These are phyloP conservation scores for Naganishia cerealis DNA, from an alignment of 1,284 basidiomycete species.

Conservation along the genomic window DNA sequence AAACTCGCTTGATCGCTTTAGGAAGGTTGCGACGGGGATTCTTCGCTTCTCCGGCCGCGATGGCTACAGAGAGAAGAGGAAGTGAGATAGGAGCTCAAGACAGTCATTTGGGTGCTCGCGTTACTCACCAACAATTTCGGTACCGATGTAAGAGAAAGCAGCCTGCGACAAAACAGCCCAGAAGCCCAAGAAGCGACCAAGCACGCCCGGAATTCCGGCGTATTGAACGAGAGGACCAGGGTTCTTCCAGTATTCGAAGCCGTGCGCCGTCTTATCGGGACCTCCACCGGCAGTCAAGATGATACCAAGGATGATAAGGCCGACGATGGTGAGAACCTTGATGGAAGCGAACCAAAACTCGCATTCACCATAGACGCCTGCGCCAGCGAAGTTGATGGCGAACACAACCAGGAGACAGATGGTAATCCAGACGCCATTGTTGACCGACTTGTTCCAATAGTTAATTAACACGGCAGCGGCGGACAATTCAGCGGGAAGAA, in stretches of 20 bases:
- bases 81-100: not conserved
- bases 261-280: constrained; percentile 47
- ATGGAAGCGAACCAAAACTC: constrained; percentile 62
- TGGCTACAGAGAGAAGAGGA: constrained; percentile 42
- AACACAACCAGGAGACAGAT: constrained; percentile 71
- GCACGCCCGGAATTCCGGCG: constrained; percentile 47
- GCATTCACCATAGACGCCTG: constrained; percentile 57
- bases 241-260: constrained; percentile 54
- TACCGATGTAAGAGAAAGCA: constrained; percentile 51
- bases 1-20: constrained; percentile 73
- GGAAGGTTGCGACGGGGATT: constrained; percentile 74
- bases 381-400: constrained; percentile 74
- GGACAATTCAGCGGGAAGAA: constrained; percentile 74
- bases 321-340: constrained; percentile 71
- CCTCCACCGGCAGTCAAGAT: constrained; percentile 61
- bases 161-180: constrained; percentile 57
- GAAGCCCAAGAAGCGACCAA: constrained; percentile 59
- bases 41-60: constrained; percentile 55
- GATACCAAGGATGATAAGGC: constrained; percentile 64
- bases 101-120: constrained; percentile 33
- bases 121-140: constrained; percentile 46
- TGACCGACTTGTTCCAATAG: constrained; percentile 65
- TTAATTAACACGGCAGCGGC: constrained; percentile 75
- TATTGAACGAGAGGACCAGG: constrained; percentile 41
- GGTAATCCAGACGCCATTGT: constrained; percentile 72